These are phyloP conservation scores for Hordeum vulgare DNA, from an alignment of 176 grass and related monocot genomes.

Conservation along the genomic window DNA sequence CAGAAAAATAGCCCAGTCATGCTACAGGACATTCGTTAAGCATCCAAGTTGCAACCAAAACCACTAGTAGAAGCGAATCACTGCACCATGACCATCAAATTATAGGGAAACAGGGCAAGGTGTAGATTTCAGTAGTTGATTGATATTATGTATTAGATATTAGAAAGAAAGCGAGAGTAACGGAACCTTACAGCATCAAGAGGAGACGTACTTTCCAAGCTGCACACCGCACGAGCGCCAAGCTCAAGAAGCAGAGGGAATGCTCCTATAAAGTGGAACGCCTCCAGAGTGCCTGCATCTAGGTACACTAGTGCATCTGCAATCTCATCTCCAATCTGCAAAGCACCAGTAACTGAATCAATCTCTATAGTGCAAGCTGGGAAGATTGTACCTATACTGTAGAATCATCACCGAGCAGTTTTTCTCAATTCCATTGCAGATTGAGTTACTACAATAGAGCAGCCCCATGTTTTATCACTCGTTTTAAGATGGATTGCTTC, in stretches of 20 bases:
- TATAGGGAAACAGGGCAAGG: not conserved
- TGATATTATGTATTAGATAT: not conserved
- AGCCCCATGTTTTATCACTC: not conserved
- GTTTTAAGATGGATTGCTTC: not conserved
- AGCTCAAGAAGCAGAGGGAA: constrained; percentile 78
- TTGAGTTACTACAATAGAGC: not conserved
- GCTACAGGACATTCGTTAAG: not conserved
- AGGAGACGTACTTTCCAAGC: constrained; percentile 69
- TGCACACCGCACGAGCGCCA: constrained; percentile 52
- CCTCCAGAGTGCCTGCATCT: constrained; percentile 65
- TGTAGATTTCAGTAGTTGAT: not conserved
- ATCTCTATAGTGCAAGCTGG: not conserved
- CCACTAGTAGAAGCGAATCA: not conserved
- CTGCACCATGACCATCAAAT: not conserved
- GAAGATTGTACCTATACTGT: not conserved
- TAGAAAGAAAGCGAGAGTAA: not conserved
- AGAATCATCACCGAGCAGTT: not conserved
- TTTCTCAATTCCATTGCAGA: not conserved
- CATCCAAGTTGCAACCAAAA: not conserved
- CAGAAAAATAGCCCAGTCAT: not conserved
- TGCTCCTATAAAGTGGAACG: constrained; percentile 77
- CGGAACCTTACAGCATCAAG: constrained; percentile 61
- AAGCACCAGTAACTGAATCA: not conserved
- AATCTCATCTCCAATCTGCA: constrained; percentile 74
- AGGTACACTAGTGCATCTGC: constrained; percentile 52